Percentiles rank a stretch among this genome's conserved stretches.
Conservation (phyloP, 2,329 filamentous ascomycete genomes). For the Fusarium ambrosium region DNA sequence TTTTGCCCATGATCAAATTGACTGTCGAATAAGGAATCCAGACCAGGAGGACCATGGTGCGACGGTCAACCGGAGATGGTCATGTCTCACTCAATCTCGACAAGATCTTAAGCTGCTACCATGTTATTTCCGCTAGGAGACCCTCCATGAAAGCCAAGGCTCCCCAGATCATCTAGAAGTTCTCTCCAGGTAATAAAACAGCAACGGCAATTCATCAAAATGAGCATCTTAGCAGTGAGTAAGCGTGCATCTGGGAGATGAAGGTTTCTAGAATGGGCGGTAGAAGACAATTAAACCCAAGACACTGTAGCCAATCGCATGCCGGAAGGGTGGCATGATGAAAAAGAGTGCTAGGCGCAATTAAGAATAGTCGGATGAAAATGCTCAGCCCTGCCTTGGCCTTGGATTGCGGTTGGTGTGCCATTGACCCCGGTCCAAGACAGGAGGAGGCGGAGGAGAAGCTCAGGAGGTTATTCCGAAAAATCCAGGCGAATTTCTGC, state of each 20-base stretch:
- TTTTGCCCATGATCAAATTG: not conserved
- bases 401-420: constrained; percentile 4
- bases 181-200: not conserved
- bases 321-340: constrained; percentile 12
- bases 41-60: constrained; percentile 7
- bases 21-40: not conserved
- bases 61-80: constrained; percentile 12
- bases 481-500: constrained; percentile 1
- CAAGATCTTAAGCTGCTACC: constrained; percentile 12
- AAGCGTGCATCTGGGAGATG: constrained; percentile 37
- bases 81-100: constrained; percentile 22
- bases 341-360: constrained; percentile 18
- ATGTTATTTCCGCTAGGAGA: constrained; percentile 30
- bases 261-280: constrained; percentile 45
- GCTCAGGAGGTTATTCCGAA: constrained; percentile 8
- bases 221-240: constrained; percentile 16
- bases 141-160: constrained; percentile 7
- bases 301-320: constrained; percentile 30
- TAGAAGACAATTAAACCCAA: constrained; percentile 34
- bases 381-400: constrained; percentile 43
- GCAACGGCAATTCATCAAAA: constrained; percentile 7
- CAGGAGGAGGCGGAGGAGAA: constrained; percentile 1
- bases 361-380: constrained; percentile 21
- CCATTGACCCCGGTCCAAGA: not conserved
- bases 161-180: constrained; percentile 5